These are phyloP conservation scores for Ustilago hordei DNA, from an alignment of 1,284 basidiomycete species.

Conservation along the genomic window DNA sequence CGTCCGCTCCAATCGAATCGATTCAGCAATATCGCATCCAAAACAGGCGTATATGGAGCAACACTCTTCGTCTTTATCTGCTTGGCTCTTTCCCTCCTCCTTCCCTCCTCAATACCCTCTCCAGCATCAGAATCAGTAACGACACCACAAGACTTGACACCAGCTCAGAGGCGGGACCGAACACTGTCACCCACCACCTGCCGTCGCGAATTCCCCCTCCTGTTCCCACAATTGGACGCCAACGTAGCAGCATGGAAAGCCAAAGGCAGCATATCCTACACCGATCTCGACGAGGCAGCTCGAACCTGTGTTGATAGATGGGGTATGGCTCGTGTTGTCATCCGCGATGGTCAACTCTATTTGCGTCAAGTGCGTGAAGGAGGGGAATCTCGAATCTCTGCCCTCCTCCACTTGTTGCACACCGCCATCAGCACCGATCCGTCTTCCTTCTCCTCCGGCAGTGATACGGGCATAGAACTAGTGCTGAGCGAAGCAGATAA, in stretches of 20 bases:
- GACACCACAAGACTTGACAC: conserved; percentile 6
- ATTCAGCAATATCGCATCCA: conserved; percentile 3
- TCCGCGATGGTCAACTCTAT: conserved; percentile 51
- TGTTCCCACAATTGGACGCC: conserved; percentile 53
- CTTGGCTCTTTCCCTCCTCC: conserved; percentile 23
- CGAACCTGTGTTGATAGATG: conserved; percentile 13
- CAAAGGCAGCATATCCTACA: conserved; percentile 43
- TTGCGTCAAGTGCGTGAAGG: conserved; percentile 47
- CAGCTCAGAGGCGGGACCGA: conserved; percentile 24
- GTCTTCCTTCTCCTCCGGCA: background rate
- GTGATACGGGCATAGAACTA: conserved; percentile 33
- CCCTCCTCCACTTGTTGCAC: conserved; percentile 43
- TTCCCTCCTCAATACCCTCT: background rate
- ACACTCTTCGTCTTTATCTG: conserved; percentile 24
- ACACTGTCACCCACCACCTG: conserved; percentile 43
- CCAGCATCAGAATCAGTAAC: background rate
- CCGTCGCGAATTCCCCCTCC: conserved; percentile 47
- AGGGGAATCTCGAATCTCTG: conserved; percentile 48
- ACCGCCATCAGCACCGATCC: conserved; percentile 40
- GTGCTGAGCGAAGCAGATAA: conserved; percentile 52
- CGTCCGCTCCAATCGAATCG: background rate
- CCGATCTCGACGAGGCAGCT: conserved; percentile 42
- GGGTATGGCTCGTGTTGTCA: conserved; percentile 48
- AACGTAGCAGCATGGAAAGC: conserved; percentile 38
- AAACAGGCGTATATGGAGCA: conserved; percentile 20